Evolutionary conservation across 2,329 filamentous ascomycete genomes (phyloP), one percentile per base, ranked within the genome.

Genomic region (Colletotrichum scovillei): DNA sequence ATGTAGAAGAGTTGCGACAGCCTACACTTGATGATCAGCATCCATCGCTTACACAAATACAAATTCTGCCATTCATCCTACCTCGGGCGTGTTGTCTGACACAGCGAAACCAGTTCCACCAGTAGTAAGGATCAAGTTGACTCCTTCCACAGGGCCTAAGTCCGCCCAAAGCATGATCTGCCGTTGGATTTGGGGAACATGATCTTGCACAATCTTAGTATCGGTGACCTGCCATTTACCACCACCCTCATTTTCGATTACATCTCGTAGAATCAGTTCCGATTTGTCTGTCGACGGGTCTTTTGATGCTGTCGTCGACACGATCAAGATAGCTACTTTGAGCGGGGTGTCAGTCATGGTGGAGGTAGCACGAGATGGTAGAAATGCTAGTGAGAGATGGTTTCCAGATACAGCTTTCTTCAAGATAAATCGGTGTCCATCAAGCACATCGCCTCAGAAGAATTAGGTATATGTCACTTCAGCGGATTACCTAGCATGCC

Each of bases 101-200:
- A 91, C 87, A 8, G 97, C 93, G 82, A 99, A 99, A 0, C 97
- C 97, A 1, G 97, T 99, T 2, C 97, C 97, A 26, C 97, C 97
- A 7, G 95, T 98, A 0, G 95, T 96, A 59, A 98, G 82, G 73
- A 99, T 90, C 71, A 98, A 84, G 82, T 98, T 96, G 63, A 92
- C 81, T 4, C 86, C 82, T 60, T 88, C 87, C 5, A 88, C 82
- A 7, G 55, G 71, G 12, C 87, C 83, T n/a, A 79, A 78, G 81
- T 98, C 95, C 0, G 93, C 87, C 94, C 94, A 98, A 12, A 85
- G 80, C 73, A 86, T 90, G 63, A 99, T 88, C 63, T 91, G 88
- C 19, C 87, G 87, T 79, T 97, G 94, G 69, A 99, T 98, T 24
- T 92, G 88, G 5, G 90, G 81, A 5, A 92, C 86, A 80, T 91